Evolutionary conservation across 805 yeast genomes (phyloP), one percentile per base, ranked within the genome.

Genomic region (Candida anglica): DNA sequence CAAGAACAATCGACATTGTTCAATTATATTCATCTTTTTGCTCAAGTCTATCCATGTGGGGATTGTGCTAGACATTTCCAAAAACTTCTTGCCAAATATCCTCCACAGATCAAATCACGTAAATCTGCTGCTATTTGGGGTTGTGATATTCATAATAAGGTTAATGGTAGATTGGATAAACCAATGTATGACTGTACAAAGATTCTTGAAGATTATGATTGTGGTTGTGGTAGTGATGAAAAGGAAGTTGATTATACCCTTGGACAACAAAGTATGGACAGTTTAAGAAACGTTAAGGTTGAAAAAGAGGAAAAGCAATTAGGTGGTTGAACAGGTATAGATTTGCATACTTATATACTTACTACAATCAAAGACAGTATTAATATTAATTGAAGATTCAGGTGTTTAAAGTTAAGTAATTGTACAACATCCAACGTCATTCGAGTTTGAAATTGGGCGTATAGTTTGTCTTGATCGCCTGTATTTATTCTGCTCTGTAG

Each of bases 51-150:
- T 44, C 98, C 98, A 0, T 91, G 98, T 61, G 95, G 95, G 3
- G 97, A 91, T 54, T 93, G 98, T 61, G 97, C 98, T 0, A 69
- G 86, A 43, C 98, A 93, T 58, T 93, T 93, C 58, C 82, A 75
- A 43, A 61, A 74, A 51, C 61, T 91, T 43, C 60, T 93, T 37
- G 51, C 65, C 37, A 70, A 81, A 47, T 80, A 67, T 50, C 98
- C 98, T 1, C 96, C 96, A 2, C 98, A 93, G 51, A 71, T 82
- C 3, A 67, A 77, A 6, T 71, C 83, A 15, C 70, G 96, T 38
- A 77, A 79, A 41, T 73, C 77, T 3, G 98, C 98, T 1, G 87
- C 96, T 0, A 63, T 86, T 43, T 93, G 98, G 98, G 98, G 98
- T 1, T 93, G 98, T 53, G 82, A 82, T 50, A 69, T 89, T 4